Evolutionary conservation across 257 asterid species (phyloP).

Genomic region (Fraxinus quadrangulata): DNA sequence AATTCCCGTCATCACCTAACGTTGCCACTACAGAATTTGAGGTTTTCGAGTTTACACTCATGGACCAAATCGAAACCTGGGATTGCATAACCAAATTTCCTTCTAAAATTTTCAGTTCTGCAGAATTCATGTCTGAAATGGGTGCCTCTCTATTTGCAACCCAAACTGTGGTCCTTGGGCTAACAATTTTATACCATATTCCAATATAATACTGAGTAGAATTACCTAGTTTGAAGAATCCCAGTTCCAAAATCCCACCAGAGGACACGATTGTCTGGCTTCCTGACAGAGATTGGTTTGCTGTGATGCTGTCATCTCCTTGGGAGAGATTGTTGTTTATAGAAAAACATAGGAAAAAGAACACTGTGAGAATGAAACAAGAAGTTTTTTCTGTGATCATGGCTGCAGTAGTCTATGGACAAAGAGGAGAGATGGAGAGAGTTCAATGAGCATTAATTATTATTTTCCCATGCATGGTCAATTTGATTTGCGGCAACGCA

Average conservation of each 20-base stretch:
- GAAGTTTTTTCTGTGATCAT: neutral
- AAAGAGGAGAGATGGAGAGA: too few species aligned
- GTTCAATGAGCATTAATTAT: too few species aligned
- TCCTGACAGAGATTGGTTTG: constrained; percentile 40
- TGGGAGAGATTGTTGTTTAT: neutral
- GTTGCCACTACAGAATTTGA: constrained; percentile 15
- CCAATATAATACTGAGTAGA: too few species aligned
- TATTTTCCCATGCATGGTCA: too few species aligned
- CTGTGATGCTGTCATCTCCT: constrained; percentile 42
- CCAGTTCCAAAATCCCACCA: constrained; percentile 42
- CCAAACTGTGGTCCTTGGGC: too few species aligned
- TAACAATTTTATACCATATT: too few species aligned
- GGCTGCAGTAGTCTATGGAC: neutral
- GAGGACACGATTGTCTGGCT: constrained; percentile 48
- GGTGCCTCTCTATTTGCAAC: too few species aligned
- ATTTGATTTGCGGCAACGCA: too few species aligned
- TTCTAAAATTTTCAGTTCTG: too few species aligned
- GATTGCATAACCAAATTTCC: too few species aligned
- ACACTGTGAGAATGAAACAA: neutral
- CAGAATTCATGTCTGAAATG: too few species aligned
- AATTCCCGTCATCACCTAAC: constrained; percentile 26
- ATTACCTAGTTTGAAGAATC: constrained; percentile 19
- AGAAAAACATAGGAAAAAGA: neutral
- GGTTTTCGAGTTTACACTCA: neutral
- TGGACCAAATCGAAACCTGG: neutral